Percentiles rank a stretch among this genome's conserved stretches.
Evolutionary conservation across 1,284 basidiomycete species (phyloP).

Genomic region (Irpex sp.): DNA sequence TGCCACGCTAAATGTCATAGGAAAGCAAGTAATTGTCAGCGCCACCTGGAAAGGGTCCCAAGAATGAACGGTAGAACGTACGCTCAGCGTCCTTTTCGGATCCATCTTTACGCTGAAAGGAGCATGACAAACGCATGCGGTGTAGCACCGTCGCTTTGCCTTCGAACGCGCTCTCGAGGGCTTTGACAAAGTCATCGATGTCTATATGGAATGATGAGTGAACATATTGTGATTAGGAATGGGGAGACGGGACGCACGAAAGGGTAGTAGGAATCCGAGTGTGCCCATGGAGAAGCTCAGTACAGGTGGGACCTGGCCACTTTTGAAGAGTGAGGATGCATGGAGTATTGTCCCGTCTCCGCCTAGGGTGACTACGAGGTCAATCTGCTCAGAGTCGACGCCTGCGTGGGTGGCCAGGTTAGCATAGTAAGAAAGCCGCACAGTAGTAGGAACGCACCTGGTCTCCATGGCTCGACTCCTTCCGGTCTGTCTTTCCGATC

Average conservation of each 20-base stretch:
- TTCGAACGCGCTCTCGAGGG: slow-evolving; percentile 72
- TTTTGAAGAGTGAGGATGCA: slow-evolving; percentile 88
- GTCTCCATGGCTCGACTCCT: slow-evolving; percentile 60
- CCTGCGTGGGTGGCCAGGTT: slow-evolving; percentile 25
- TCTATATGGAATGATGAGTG: slow-evolving; percentile 40
- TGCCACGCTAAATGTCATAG: slow-evolving; percentile 66
- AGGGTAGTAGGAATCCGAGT: slow-evolving; percentile 90
- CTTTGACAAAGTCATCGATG: slow-evolving; percentile 77
- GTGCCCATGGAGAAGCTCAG: slow-evolving; percentile 97
- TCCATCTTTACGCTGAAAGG: slow-evolving; percentile 64
- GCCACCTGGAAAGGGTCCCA: too few relatives aligned
- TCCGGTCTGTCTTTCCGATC: slow-evolving; percentile 63
- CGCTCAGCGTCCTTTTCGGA: slow-evolving; percentile 49
- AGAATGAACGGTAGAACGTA: slow-evolving; percentile 24
- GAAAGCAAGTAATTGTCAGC: not conserved
- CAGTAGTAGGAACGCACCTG: slow-evolving; percentile 36
- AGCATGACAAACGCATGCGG: slow-evolving; percentile 84
- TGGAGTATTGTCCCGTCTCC: slow-evolving; percentile 97
- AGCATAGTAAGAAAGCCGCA: not conserved
- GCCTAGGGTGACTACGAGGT: slow-evolving; percentile 89
- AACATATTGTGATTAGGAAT: not conserved
- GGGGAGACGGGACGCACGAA: slow-evolving; percentile 57
- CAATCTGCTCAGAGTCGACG: slow-evolving; percentile 56
- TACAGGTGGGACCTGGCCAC: slow-evolving; percentile 89
- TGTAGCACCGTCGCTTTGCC: slow-evolving; percentile 80